Conservation (phyloP, 352 stramenopile genomes). For the Thraustochytrium sp. region DNA sequence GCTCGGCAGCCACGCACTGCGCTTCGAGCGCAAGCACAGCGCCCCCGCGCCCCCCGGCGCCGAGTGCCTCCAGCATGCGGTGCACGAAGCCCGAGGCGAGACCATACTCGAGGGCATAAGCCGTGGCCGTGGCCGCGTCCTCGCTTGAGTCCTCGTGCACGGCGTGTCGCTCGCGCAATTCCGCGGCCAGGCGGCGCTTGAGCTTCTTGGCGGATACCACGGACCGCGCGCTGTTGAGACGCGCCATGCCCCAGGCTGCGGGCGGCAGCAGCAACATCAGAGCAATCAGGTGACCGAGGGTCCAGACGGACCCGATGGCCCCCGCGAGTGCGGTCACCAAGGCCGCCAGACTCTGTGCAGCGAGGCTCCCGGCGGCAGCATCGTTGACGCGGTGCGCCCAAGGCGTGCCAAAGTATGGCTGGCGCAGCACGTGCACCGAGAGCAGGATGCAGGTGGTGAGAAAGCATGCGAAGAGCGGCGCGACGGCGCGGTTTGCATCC, state of each 20-base stretch:
- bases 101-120: background rate
- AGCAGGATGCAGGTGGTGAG: background rate
- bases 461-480: background rate
- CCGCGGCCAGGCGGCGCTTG: background rate
- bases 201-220: background rate
- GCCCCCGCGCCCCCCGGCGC: background rate
- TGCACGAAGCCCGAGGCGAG: background rate
- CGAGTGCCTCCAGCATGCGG: background rate
- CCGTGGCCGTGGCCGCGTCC: background rate
- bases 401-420: slow-evolving; percentile 3
- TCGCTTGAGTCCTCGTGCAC: background rate
- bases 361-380: background rate
- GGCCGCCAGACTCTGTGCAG: background rate
- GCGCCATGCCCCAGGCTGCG: background rate
- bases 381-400: background rate
- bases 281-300: background rate
- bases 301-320: background rate
- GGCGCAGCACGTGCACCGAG: background rate
- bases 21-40: background rate
- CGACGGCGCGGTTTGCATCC: background rate
- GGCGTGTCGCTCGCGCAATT: background rate
- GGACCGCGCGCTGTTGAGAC: background rate
- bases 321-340: background rate
- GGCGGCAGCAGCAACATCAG: background rate
- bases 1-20: background rate